Base-by-base conservation (phyloP, 306 rosid species). In the Mimosa bimucronata region DNA sequence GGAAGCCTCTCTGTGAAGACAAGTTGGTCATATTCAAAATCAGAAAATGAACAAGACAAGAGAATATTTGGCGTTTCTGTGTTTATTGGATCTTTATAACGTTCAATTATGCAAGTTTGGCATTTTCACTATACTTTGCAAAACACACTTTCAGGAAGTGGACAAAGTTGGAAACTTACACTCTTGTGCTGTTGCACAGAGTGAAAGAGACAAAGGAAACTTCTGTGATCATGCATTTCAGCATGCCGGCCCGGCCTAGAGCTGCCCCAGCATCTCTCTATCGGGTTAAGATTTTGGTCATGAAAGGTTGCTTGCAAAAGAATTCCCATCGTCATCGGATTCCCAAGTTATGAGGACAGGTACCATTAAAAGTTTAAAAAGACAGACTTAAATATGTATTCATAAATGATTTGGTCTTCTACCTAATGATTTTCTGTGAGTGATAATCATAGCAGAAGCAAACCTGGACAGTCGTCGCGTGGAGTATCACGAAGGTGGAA, bases 381-480 rank as follows among this genome's bases (percentile, higher is more conserved):
- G n/a, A 30, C 41, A 62, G 11, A 28, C 67, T 61, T 61, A 10
- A 12, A 29, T 15, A 28, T 62, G 9, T 7, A 62, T 29, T 29
- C 45, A 30, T 31, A 18, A 30, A 31, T 65, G 13, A 64, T 9
- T 16, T 66, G 14, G 44, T 37, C 45, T 37, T 0, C 5, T 34
- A 1, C 19, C 40, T 14, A 64, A 64, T 28, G 16, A 62, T 64
- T n/a, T n/a, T n/a, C n/a, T n/a, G n/a, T 58, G 65, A 3, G 65
- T 25, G 65, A 34, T 42, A 71, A 52, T 65, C 44, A 71, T 66
- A 71, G 50, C 37, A 31, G 37, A 68, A 29, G 65, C 90, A 66
- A 86, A 94, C 97, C 98, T 94, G 98, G 98, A 84, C 98, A 92
- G 83, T 94, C 97, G 28, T 91, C 75, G 2, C 98, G 94, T 57